Evolutionary conservation across 306 rosid genomes (phyloP).

Genomic region (Malus fusca): DNA sequence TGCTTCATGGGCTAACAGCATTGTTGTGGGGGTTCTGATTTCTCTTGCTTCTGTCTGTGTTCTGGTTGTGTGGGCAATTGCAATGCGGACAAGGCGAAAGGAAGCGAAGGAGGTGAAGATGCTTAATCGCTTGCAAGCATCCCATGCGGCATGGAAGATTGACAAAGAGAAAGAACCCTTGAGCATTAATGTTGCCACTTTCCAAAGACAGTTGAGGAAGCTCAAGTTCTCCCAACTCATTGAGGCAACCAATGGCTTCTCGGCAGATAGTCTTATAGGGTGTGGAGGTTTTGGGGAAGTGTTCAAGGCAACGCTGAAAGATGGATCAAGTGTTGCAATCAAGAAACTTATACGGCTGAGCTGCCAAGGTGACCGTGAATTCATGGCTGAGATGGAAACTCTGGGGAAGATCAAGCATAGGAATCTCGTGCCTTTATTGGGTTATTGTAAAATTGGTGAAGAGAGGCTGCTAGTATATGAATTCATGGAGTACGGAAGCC

Average conservation of each 20-base stretch:
- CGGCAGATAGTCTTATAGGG: conserved; percentile 89
- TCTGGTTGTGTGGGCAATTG: conserved; percentile 84
- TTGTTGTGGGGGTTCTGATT: conserved; percentile 73
- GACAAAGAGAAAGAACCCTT: conserved; percentile 93
- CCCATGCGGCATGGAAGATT: conserved; percentile 93
- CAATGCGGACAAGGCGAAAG: conserved; percentile 70
- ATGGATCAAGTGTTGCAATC: conserved; percentile 89
- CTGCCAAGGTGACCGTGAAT: conserved; percentile 93
- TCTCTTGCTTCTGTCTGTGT: conserved; percentile 81
- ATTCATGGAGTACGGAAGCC: conserved; percentile 93
- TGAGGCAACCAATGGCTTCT: conserved; percentile 97
- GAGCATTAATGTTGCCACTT: conserved; percentile 94
- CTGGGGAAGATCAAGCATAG: conserved; percentile 87
- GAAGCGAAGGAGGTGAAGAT: conserved; percentile 88
- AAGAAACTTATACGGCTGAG: conserved; percentile 86
- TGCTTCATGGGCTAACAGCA: conserved; percentile 76
- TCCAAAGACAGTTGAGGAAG: conserved; percentile 89
- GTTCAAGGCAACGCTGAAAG: conserved; percentile 84
- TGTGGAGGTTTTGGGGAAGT: conserved; percentile 98
- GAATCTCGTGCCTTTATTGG: conserved; percentile 80
- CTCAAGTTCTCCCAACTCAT: conserved; percentile 91
- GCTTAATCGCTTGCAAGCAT: conserved; percentile 81
- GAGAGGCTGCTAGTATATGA: conserved; percentile 94
- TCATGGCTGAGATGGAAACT: conserved; percentile 99
- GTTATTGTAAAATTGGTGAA: conserved; percentile 92